Evolutionary conservation across 257 asterid species (phyloP), one percentile per base, ranked within the genome.

Genomic region (Nicotiana attenuata): DNA sequence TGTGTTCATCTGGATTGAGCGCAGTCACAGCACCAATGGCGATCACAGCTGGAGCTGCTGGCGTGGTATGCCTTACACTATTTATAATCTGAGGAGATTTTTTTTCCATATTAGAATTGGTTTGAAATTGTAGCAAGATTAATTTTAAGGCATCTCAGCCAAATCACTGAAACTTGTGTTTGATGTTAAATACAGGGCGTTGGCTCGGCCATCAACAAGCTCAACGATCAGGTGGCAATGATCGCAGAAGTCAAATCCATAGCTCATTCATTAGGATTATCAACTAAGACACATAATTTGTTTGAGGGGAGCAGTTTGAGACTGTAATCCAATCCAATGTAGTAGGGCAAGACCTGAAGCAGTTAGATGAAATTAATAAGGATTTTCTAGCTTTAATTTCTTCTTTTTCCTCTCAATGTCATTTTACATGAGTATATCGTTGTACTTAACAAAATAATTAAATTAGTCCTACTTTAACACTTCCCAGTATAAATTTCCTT

Each of bases 1-100:
- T 94, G 97, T 94, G 97, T 83, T 88, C 98, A 15, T 94, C 98
- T 14, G 98, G 98, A 66, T 86, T 94, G 31, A 94, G 96, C 61
- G 91, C 98, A 2, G 97, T 94, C 28, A 94, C 97, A 2, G 97
- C 96, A 50, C 97, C 97, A 16, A 91, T 94, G 98, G 98, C 98
- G 0, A 94, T 94, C 66, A 83, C 94, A 14, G 96, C 97, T 0
- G 98, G 98, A 33, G 98, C 98, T 81, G 91, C 97, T 26, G 98
- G 97, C 77, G 97, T 94, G 93, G 97, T 94, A 90, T 41, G 86
- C 29, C 55, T 41, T 6, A 38, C 47, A 1, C 13, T 0, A 56
- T 17, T 15, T 45, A 60, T 64, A 10, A 24, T 73, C 79, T 73
- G 14, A 24, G 9, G 20, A 10, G 63, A 47, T 45, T 71, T 26